A percentile compares a stretch with the other conserved stretches of the same genome.
phyloP scores from a whole-genome alignment of 2,329 filamentous ascomycete species.

The Clonostachys rhizophaga region DNA sequence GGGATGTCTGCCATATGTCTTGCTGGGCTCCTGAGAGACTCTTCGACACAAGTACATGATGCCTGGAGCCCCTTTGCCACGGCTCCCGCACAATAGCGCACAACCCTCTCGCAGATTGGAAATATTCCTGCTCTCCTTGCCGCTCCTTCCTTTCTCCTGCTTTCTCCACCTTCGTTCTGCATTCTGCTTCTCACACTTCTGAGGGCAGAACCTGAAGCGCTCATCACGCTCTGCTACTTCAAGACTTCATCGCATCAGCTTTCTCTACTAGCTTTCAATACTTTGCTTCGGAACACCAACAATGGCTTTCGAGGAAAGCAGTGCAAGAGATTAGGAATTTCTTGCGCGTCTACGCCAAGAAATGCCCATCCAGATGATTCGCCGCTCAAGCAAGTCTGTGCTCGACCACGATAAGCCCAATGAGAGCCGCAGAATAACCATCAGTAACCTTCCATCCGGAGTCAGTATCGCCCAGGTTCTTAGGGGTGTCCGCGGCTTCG shows the following conservation, averaged over 20 bases:
- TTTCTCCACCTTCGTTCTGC: too few relatives aligned
- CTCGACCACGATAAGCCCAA: conserved; percentile 1
- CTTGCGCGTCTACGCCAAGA: background rate
- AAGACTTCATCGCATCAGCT: background rate
- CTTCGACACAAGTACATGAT: too few relatives aligned
- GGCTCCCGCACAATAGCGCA: too few relatives aligned
- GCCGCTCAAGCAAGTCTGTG: background rate
- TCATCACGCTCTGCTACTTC: too few relatives aligned
- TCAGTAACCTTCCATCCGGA: conserved; percentile 11
- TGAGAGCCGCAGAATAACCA: conserved; percentile 9
- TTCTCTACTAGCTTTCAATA: background rate
- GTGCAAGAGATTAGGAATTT: background rate
- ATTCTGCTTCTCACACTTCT: too few relatives aligned
- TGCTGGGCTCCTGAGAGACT: too few relatives aligned
- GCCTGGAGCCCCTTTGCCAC: too few relatives aligned
- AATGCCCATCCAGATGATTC: background rate
- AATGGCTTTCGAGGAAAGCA: background rate
- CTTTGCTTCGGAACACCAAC: background rate
- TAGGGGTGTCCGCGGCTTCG: conserved; percentile 7
- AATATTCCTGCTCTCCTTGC: too few relatives aligned
- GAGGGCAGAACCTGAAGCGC: too few relatives aligned
- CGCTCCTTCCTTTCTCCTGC: too few relatives aligned
- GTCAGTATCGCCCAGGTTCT: conserved; percentile 9
- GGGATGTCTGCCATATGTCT: too few relatives aligned
- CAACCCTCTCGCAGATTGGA: too few relatives aligned